These are phyloP conservation scores for Penicillium paxilli DNA, from an alignment of 495 filamentous ascomycete species.

Conservation along the genomic window DNA sequence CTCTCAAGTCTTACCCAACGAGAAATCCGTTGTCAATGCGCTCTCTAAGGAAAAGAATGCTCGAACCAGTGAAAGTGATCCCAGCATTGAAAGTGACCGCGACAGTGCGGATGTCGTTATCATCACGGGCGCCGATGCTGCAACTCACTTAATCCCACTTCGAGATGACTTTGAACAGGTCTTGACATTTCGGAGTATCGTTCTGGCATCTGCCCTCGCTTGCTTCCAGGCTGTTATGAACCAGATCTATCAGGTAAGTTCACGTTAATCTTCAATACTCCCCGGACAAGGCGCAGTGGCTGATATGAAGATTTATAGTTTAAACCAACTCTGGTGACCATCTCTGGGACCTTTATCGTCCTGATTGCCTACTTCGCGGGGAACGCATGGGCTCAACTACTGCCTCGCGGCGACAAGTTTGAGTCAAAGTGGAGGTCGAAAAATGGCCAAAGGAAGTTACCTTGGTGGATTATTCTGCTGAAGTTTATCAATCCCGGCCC, in stretches of 20 bases:
- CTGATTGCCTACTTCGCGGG: slow-evolving; percentile 43
- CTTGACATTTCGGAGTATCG: slow-evolving; percentile 45
- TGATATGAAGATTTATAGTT: slow-evolving; percentile 15
- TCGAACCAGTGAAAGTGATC: background rate
- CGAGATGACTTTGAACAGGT: slow-evolving; percentile 46
- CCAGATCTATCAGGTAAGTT: slow-evolving; percentile 43
- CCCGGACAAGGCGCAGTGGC: background rate
- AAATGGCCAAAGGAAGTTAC: slow-evolving; percentile 23
- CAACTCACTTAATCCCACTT: slow-evolving; percentile 37
- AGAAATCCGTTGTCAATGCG: background rate
- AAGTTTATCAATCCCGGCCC: slow-evolving; percentile 32
- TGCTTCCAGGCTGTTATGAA: slow-evolving; percentile 51
- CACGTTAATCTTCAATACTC: background rate
- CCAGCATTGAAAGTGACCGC: slow-evolving; percentile 8
- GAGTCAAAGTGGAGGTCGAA: slow-evolving; percentile 27
- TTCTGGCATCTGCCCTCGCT: slow-evolving; percentile 43
- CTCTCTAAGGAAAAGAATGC: background rate
- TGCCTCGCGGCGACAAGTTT: slow-evolving; percentile 40
- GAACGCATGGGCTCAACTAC: slow-evolving; percentile 39
- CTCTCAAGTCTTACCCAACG: background rate
- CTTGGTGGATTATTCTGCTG: slow-evolving; percentile 16
- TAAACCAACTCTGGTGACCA: slow-evolving; percentile 31
- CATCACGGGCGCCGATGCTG: slow-evolving; percentile 31
- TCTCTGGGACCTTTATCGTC: slow-evolving; percentile 37
- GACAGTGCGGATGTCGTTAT: slow-evolving; percentile 22